Evolutionary conservation across 441 rosid genomes (phyloP).

Genomic region (Theobroma grandiflorum): DNA sequence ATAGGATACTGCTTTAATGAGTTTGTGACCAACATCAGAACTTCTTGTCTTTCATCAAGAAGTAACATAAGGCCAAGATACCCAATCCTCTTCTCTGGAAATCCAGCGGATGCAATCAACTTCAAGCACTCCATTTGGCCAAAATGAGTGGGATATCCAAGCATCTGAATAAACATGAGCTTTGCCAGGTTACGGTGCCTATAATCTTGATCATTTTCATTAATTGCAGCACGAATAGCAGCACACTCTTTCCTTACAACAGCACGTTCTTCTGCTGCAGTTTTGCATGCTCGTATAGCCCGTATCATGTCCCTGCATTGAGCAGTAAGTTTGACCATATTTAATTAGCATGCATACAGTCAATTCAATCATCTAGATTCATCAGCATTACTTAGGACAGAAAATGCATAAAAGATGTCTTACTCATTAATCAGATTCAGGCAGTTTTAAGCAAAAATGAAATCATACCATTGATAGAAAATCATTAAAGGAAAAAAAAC

Average conservation of each 20-base stretch:
- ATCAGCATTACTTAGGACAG: not conserved
- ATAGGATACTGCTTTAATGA: slow-evolving; percentile 98
- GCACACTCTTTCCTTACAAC: slow-evolving; percentile 99
- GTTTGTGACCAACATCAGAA: slow-evolving; percentile 98
- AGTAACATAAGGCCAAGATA: slow-evolving; percentile 98
- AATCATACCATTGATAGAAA: not conserved
- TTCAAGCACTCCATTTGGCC: slow-evolving; percentile 99
- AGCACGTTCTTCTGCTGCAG: slow-evolving; percentile 99
- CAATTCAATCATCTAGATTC: not conserved
- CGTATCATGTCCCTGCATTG: slow-evolving; percentile 98
- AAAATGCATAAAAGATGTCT: not conserved
- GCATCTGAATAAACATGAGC: slow-evolving; percentile 99
- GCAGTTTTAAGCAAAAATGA: not conserved
- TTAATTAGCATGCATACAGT: not conserved
- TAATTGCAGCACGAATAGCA: slow-evolving; percentile 85
- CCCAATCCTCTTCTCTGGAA: slow-evolving; percentile 99
- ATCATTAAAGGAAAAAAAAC: not conserved
- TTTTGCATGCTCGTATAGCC: slow-evolving; percentile 96
- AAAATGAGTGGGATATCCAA: slow-evolving; percentile 99
- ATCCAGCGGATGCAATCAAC: slow-evolving; percentile 90
- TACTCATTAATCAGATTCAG: not conserved
- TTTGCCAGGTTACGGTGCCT: slow-evolving; percentile 95
- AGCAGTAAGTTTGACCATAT: slow-evolving; percentile 19
- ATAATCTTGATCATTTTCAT: slow-evolving; percentile 89
- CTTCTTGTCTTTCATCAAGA: slow-evolving; percentile 99